Percentiles rank a stretch among this genome's conserved stretches.
These are phyloP conservation scores for Xylaria sp. DNA, from an alignment of 495 filamentous ascomycete genomes.

Conservation along the genomic window DNA sequence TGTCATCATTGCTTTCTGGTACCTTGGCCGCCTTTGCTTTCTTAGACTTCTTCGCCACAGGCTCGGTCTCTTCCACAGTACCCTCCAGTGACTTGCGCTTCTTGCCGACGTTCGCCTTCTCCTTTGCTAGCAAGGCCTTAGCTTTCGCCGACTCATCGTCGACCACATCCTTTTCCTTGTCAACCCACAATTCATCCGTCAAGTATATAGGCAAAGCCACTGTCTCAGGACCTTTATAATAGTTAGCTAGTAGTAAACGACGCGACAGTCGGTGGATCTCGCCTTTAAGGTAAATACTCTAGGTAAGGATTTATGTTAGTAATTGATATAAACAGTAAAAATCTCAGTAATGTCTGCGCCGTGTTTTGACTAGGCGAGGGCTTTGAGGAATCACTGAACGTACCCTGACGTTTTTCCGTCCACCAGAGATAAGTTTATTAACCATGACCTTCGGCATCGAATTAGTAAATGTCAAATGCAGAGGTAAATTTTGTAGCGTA, in stretches of 20 bases:
- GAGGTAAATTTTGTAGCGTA: background rate
- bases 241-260: constrained; percentile 9
- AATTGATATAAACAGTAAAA: background rate
- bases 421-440: constrained; percentile 78
- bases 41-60: constrained; percentile 55
- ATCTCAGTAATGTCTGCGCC: background rate
- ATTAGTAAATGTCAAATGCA: constrained; percentile 51
- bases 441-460: constrained; percentile 71
- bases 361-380: background rate
- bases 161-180: constrained; percentile 75
- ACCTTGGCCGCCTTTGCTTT: constrained; percentile 58
- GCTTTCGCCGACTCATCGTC: constrained; percentile 61
- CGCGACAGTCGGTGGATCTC: background rate
- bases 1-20: constrained; percentile 58
- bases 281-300: constrained; percentile 79
- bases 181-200: constrained; percentile 86
- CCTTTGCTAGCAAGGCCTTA: constrained; percentile 50
- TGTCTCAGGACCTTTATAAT: constrained; percentile 67
- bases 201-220: constrained; percentile 91
- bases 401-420: constrained; percentile 79
- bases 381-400: background rate
- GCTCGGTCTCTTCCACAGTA: constrained; percentile 42
- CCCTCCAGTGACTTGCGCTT: constrained; percentile 64
- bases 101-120: constrained; percentile 67
- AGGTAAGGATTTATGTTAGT: constrained; percentile 5